phyloP scores from a whole-genome alignment of 345 rosid species.

The Euphorbia pulcherrima region DNA sequence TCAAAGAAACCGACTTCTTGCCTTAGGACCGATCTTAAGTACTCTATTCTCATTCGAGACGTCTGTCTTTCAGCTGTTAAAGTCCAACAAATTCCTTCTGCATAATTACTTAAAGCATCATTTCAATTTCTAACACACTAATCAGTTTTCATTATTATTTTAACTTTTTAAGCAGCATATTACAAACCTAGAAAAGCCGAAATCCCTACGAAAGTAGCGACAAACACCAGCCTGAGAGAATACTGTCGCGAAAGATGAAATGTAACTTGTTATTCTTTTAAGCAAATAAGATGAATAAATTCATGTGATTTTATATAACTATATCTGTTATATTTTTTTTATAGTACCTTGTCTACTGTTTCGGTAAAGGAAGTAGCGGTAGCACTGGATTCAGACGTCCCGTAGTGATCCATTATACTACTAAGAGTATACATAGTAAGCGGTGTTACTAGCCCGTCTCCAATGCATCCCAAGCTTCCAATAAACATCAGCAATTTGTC shows the following conservation, averaged over 20 bases:
- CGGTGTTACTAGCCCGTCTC: conserved; percentile 51
- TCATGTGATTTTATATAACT: not conserved
- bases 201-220: conserved; percentile 36
- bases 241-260: conserved; percentile 26
- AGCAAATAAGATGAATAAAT: not conserved
- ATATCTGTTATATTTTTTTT: no score
- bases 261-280: not conserved
- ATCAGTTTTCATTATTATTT: not conserved
- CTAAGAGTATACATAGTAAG: conserved; percentile 42
- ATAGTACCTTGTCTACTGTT: conserved; percentile 39
- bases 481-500: conserved; percentile 42
- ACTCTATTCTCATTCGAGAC: conserved; percentile 42
- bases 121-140: not conserved
- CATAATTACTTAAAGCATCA: not conserved
- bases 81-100: conserved; percentile 57
- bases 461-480: conserved; percentile 47
- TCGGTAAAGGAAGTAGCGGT: conserved; percentile 15
- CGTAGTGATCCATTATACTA: conserved; percentile 35
- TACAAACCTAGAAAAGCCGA: conserved; percentile 41
- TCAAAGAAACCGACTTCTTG: conserved; percentile 51
- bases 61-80: conserved; percentile 54
- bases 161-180: not conserved
- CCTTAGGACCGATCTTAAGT: conserved; percentile 43
- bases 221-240: conserved; percentile 35
- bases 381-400: conserved; percentile 16